Evolutionary conservation across 352 stramenopile genomes (phyloP).

Genomic region (Phytophthora sojae): DNA sequence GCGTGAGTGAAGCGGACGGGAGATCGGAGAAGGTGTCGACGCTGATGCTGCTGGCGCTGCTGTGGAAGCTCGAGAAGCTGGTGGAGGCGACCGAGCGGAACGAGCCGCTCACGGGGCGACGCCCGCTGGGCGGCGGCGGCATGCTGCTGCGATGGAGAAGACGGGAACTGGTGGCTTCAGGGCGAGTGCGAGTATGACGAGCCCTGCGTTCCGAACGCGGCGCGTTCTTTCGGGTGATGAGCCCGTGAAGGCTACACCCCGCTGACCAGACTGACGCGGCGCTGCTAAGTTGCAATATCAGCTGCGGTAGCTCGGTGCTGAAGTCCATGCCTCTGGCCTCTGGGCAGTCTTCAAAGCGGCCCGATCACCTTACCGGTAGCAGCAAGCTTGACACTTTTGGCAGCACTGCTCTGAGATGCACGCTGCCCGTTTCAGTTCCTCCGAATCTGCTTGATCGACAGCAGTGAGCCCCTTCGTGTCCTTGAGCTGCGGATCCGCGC

Average conservation of each 20-base stretch:
- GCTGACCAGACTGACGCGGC: background rate
- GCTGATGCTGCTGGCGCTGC: background rate
- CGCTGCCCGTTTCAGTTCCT: too few species aligned
- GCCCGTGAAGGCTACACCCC: constrained; percentile 5
- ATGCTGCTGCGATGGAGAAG: background rate
- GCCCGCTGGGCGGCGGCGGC: constrained; percentile 1
- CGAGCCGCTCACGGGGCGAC: constrained; percentile 15
- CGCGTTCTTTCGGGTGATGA: constrained; percentile 1
- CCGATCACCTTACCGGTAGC: too few species aligned
- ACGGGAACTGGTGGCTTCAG: background rate
- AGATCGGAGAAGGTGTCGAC: constrained; percentile 4
- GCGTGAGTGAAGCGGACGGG: background rate
- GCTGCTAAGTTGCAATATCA: background rate
- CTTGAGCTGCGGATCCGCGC: too few species aligned
- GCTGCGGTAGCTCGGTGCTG: too few species aligned
- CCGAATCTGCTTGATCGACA: too few species aligned
- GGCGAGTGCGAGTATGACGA: background rate
- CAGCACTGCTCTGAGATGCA: too few species aligned
- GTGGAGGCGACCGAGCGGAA: constrained; percentile 14
- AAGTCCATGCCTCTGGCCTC: too few species aligned
- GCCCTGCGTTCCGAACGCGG: background rate
- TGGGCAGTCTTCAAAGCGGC: too few species aligned
- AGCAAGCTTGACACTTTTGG: too few species aligned
- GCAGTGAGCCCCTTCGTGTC: too few species aligned
- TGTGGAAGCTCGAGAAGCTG: constrained; percentile 9